Base-by-base conservation (phyloP, 768 basidiomycete genomes). In the Megacollybia marginata region DNA sequence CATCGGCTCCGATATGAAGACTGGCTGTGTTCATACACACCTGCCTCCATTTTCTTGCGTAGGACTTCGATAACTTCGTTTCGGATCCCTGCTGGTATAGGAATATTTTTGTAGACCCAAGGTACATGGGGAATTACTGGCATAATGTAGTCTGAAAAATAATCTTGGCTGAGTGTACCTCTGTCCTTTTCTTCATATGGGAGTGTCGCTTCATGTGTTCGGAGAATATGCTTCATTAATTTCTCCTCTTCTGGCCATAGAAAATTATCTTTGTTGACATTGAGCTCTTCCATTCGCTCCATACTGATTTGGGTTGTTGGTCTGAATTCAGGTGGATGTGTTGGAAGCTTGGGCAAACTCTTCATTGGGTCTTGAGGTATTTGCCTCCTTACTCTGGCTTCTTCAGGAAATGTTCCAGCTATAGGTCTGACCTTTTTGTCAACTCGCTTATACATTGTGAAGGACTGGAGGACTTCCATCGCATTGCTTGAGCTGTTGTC, bases 281-380 rank as follows among this genome's bases (percentile, higher is more conserved):
- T 43, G 51, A 66, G 54, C 0, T 1, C 19, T n/a, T 65, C 59
- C 19, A 59, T 57, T n/a, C 61, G 23, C 52, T 66, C 63, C 34
- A 52, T 46, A 4, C 60, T 66, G 6, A 63, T 58, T 13, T 54
- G 52, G 8, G 12, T 33, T 4, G 62, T 61, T 11, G 66, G 65
- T 2, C 13, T 23, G 54, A 72, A 73, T 1, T 63, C 58, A 5
- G 69, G 68, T 11, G 68, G 67, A 33, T 57, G 31, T 1, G 50
- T 44, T 1, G 66, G 56, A 4, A 73, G 48, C n/a, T 19, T 20
- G 0, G 63, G 63, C 2, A 72, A 48, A 1, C 55, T 50, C 1
- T 44, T 33, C 0, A 75, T 52, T 0, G 69, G 74, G 45, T 76
- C 62, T 7, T 59, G 51, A 0, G 68, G 67, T 23, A 74, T 59